Evolutionary conservation across 2,329 filamentous ascomycete species (phyloP).

Genomic region (Scytalidium lignicola): DNA sequence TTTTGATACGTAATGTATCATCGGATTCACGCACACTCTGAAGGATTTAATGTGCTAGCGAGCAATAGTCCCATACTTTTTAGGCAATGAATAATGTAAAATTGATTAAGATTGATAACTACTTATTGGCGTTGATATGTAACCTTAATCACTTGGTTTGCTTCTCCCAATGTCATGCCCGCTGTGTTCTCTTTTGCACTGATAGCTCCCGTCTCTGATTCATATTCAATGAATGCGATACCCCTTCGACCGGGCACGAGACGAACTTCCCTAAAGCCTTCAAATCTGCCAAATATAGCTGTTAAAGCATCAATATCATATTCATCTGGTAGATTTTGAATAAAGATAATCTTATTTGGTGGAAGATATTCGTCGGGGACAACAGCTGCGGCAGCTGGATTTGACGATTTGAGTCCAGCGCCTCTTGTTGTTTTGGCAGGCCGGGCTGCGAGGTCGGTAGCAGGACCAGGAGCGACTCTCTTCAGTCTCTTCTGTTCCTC

Average conservation of each 20-base stretch:
- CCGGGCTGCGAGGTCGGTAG: conserved; percentile 42
- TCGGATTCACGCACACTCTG: background rate
- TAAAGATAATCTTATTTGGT: conserved; percentile 93
- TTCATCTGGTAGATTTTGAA: conserved; percentile 86
- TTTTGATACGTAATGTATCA: background rate
- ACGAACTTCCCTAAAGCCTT: conserved; percentile 90
- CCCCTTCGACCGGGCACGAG: conserved; percentile 80
- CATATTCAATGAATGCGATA: conserved; percentile 96
- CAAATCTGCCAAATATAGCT: conserved; percentile 79
- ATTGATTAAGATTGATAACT: background rate
- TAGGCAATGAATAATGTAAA: background rate
- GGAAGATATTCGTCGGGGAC: conserved; percentile 97
- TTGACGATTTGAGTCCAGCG: conserved; percentile 71
- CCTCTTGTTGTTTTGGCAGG: conserved; percentile 67
- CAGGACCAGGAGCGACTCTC: conserved; percentile 38
- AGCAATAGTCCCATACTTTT: background rate
- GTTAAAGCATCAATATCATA: conserved; percentile 77
- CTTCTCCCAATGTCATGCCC: conserved; percentile 72
- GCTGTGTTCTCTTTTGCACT: conserved; percentile 90
- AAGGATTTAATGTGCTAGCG: background rate
- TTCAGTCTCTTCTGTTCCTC: conserved; percentile 75
- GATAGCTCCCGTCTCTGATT: conserved; percentile 82
- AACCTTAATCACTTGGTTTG: conserved; percentile 79
- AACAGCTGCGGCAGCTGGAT: conserved; percentile 60
- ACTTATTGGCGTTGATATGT: conserved; percentile 87